A percentile compares a stretch with the other conserved stretches of the same genome.
phyloP scores from a whole-genome alignment of 2,329 filamentous ascomycete species.

The Pezicula radicicola region DNA sequence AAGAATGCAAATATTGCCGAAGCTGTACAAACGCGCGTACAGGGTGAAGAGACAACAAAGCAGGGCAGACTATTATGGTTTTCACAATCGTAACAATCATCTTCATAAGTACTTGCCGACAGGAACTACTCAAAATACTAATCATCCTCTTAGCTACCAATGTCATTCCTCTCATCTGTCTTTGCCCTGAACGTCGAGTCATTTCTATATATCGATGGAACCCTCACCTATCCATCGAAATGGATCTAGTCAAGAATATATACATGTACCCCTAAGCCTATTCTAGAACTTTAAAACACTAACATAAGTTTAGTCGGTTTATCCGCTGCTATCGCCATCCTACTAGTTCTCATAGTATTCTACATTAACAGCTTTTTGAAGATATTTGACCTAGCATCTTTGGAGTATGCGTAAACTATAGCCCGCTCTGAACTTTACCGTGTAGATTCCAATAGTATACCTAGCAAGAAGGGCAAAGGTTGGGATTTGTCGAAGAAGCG shows the following conservation, averaged over 20 bases:
- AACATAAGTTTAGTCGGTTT: neutral
- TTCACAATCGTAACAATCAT: conserved; percentile 43
- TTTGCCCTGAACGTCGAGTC: neutral
- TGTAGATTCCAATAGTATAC: too few relatives aligned
- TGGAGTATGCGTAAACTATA: too few relatives aligned
- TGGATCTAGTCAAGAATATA: neutral
- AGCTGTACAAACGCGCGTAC: conserved; percentile 35
- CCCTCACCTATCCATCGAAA: neutral
- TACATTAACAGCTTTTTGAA: conserved; percentile 1
- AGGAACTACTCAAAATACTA: neutral
- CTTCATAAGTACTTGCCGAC: conserved; percentile 31
- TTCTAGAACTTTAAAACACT: neutral
- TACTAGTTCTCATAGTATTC: neutral
- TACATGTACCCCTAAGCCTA: neutral
- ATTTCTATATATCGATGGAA: neutral
- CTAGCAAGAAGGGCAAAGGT: too few relatives aligned
- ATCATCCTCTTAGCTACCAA: neutral
- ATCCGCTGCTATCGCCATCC: neutral
- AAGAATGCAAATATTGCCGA: conserved; percentile 41
- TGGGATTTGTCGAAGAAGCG: too few relatives aligned
- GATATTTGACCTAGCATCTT: too few relatives aligned
- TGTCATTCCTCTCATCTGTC: neutral
- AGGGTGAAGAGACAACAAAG: conserved; percentile 22
- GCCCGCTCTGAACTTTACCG: too few relatives aligned
- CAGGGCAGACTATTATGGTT: conserved; percentile 26